A percentile compares a stretch with the other conserved stretches of the same genome.
Evolutionary conservation across 2,329 filamentous ascomycete species (phyloP).

Genomic region (Phaeoacremonium minimum): DNA sequence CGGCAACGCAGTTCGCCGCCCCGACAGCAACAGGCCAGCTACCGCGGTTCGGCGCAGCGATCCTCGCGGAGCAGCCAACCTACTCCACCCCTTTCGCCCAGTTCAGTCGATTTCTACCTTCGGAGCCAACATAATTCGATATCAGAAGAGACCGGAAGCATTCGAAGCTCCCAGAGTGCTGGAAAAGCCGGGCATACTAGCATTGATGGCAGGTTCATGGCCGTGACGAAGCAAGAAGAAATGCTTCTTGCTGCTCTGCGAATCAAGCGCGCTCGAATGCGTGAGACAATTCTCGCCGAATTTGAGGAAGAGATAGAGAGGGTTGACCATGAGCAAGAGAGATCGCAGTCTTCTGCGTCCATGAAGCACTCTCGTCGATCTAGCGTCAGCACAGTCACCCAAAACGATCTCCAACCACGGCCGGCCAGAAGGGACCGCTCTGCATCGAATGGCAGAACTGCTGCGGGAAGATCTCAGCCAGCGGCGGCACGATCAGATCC

Average conservation of each 20-base stretch:
- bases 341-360: not conserved
- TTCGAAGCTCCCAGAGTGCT: slow-evolving; percentile 19
- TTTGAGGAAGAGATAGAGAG: slow-evolving; percentile 27
- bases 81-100: slow-evolving; percentile 48
- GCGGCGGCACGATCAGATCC: slow-evolving; percentile 4
- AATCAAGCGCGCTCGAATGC: slow-evolving; percentile 52
- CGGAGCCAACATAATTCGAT: slow-evolving; percentile 21
- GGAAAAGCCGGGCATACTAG: slow-evolving; percentile 12
- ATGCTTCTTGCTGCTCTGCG: slow-evolving; percentile 53
- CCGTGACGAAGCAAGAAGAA: slow-evolving; percentile 54
- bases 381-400: slow-evolving; percentile 8
- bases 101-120: slow-evolving; percentile 44
- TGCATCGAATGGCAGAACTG: not conserved
- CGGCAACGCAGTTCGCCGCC: not conserved
- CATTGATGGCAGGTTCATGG: slow-evolving; percentile 44
- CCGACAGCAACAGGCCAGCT: slow-evolving; percentile 10
- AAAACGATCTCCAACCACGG: slow-evolving; percentile 1
- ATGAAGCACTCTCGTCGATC: not conserved
- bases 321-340: slow-evolving; percentile 5
- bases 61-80: slow-evolving; percentile 23
- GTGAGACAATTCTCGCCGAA: slow-evolving; percentile 39
- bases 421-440: not conserved
- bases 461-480: slow-evolving; percentile 4
- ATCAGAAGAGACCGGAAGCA: slow-evolving; percentile 20
- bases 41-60: slow-evolving; percentile 13